Conservation (phyloP, 768 basidiomycete genomes). For the Calocybe indica region DNA sequence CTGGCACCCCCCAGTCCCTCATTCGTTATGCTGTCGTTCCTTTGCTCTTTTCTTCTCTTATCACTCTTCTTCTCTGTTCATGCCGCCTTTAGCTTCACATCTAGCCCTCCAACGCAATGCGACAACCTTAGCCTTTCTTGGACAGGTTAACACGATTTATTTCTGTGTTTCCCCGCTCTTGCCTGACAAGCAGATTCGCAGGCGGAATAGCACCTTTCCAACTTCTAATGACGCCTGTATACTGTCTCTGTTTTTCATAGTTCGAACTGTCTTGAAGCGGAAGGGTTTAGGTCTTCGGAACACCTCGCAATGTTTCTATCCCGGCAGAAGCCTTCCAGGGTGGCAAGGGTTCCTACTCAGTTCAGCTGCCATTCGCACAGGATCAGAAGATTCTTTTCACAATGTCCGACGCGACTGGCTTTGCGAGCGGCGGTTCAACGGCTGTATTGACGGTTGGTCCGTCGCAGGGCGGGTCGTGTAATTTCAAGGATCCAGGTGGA, state of each 20-base stretch:
- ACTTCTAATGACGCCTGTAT: constrained; percentile 46
- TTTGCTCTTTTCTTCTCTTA: constrained; percentile 9
- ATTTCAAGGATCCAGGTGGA: constrained; percentile 37
- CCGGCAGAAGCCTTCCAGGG: constrained; percentile 48
- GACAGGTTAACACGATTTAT: constrained; percentile 39
- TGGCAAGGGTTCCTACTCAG: constrained; percentile 47
- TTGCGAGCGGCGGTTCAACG: constrained; percentile 58
- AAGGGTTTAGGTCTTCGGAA: constrained; percentile 40
- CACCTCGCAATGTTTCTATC: constrained; percentile 48
- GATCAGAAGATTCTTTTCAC: constrained; percentile 41
- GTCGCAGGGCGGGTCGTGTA: constrained; percentile 44
- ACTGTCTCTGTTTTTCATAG: constrained; percentile 1
- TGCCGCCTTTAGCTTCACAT: constrained; percentile 42
- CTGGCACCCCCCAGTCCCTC: constrained; percentile 1
- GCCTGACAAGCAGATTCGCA: constrained; percentile 17
- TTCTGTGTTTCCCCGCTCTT: background rate
- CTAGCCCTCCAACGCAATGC: constrained; percentile 46
- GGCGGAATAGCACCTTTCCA: constrained; percentile 55
- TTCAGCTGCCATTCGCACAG: constrained; percentile 36
- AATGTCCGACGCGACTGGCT: constrained; percentile 72
- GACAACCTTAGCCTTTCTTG: constrained; percentile 56
- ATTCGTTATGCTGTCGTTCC: constrained; percentile 2
- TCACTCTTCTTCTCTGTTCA: constrained; percentile 13
- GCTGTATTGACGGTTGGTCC: constrained; percentile 40
- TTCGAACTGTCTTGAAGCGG: constrained; percentile 3